Base-by-base conservation (phyloP, 2,329 filamentous ascomycete species). In the Chaetomium olivaceum region DNA sequence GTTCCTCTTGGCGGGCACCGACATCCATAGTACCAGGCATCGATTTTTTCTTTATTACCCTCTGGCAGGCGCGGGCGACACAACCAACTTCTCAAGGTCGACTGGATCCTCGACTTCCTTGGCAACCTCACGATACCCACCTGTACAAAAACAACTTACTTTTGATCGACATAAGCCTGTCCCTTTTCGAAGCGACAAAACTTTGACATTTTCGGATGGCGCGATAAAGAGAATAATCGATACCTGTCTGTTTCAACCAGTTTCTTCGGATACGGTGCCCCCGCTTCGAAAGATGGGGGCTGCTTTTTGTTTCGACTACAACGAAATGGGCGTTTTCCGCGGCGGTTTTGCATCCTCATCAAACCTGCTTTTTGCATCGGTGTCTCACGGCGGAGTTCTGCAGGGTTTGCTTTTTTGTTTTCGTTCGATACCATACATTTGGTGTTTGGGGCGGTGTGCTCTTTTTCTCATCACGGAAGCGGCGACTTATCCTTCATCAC, bases 1-100 rank as follows among this genome's bases (percentile, higher is more conserved):
- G 77, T 77, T 80, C 77, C 80, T 83, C 80, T 82, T 83, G 81
- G 81, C 80, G 77, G 79, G 77, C 80, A 81, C 77, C 78, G 77
- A 77, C 74, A 74, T 73, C 72, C 75, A 73, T 74, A 73, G 70
- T 73, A 76, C 76, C 75, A 78, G 80, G 78, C 78, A 82, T 82
- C 78, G 76, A 81, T 75, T 69, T 68, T 73, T 74, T 74, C 76
- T 73, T 76, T 71, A 9, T 14, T 74, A 72, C 74, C 75, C 74
- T 77, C 76, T 75, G 76, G 75, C 77, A 79, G 74, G 71, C 75
- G 68, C 68, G 72, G 70, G 65, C 58, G 65, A 70, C 63, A 33
- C 64, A 51, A 54, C 63, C 23, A 27, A 55, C 61, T 61, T 58
- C 68, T 61, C 64, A 65, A 67, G 69, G 73, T 72, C 73, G 74